Evolutionary conservation across 495 filamentous ascomycete genomes (phyloP).

Genomic region (Penicillium coffeae): DNA sequence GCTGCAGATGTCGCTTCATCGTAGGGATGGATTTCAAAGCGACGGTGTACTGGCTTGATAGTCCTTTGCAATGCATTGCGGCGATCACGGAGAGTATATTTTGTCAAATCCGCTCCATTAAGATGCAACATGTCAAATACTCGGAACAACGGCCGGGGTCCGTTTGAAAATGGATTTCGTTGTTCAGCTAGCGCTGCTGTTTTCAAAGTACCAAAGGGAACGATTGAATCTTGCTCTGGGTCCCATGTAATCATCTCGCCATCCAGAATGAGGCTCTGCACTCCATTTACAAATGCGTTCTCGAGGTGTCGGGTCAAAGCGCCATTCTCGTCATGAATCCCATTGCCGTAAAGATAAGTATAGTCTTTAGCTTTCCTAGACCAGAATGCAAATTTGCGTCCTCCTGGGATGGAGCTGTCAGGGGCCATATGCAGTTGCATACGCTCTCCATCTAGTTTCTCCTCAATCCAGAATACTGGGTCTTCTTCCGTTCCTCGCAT

Average conservation of each 20-base stretch:
- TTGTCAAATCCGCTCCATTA: conserved; percentile 74
- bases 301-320: conserved; percentile 76
- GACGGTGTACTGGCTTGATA: conserved; percentile 61
- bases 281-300: conserved; percentile 71
- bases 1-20: conserved; percentile 58
- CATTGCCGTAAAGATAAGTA: conserved; percentile 84
- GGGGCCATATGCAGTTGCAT: conserved; percentile 94
- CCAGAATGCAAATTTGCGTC: conserved; percentile 82
- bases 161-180: conserved; percentile 68
- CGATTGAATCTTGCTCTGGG: conserved; percentile 74
- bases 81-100: conserved; percentile 79
- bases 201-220: conserved; percentile 90
- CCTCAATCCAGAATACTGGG: conserved; percentile 89
- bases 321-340: conserved; percentile 70
- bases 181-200: conserved; percentile 81
- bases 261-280: conserved; percentile 85
- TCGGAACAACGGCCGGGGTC: conserved; percentile 73
- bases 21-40: conserved; percentile 82
- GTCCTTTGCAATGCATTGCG: conserved; percentile 67
- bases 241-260: conserved; percentile 99
- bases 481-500: conserved; percentile 69
- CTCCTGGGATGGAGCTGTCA: conserved; percentile 62
- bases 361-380: conserved; percentile 96
- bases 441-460: conserved; percentile 94
- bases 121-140: conserved; percentile 91